A percentile compares a stretch with the other conserved stretches of the same genome.
These are phyloP conservation scores for Oropetium thomaeum DNA, from an alignment of 176 grass and related monocot species.

Conservation along the genomic window DNA sequence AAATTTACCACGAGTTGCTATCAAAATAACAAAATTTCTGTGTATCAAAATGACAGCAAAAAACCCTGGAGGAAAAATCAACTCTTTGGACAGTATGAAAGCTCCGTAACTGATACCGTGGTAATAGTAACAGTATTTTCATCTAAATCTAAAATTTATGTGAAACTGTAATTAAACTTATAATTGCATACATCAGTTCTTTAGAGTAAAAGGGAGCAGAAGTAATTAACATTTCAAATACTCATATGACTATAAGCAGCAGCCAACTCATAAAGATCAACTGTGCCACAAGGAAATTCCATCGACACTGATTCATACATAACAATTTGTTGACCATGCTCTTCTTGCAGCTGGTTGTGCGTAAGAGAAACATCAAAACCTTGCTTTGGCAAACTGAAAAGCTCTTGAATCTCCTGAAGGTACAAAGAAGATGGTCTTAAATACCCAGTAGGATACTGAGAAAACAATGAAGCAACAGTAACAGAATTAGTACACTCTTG, in stretches of 20 bases:
- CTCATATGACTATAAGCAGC: background rate
- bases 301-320: constrained; percentile 44
- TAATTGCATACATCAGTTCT: background rate
- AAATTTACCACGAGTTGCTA: constrained; percentile 11
- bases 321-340: constrained; percentile 64
- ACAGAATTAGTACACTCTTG: constrained; percentile 52
- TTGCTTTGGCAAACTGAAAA: constrained; percentile 78
- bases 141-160: constrained; percentile 4
- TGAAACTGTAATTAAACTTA: constrained; percentile 3
- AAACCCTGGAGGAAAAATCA: background rate
- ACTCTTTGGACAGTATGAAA: background rate
- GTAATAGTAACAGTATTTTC: background rate
- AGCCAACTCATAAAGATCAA: background rate
- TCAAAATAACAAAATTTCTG: background rate
- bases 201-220: background rate
- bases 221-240: background rate
- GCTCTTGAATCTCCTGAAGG: constrained; percentile 70
- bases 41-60: background rate
- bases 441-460: constrained; percentile 6
- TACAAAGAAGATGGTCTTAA: constrained; percentile 19
- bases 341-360: constrained; percentile 77
- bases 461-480: constrained; percentile 13
- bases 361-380: constrained; percentile 91
- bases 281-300: background rate
- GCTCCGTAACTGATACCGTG: background rate